Evolutionary conservation across 2,329 filamentous ascomycete genomes (phyloP).

Genomic region (Juglanconis oblonga): DNA sequence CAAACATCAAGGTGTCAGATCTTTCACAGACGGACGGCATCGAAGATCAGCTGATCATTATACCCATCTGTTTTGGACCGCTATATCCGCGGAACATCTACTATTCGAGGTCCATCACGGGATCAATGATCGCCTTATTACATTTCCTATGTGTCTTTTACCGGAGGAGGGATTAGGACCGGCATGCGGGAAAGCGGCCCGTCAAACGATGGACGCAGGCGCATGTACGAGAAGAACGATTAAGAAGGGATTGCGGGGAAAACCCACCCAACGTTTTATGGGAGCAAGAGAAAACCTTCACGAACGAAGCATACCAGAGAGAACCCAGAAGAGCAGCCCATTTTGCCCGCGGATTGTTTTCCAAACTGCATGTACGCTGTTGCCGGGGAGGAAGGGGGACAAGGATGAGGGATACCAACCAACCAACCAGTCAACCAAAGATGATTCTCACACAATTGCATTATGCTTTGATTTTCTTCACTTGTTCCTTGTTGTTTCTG

Average conservation of each 20-base stretch:
- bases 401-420: slow-evolving; percentile 5
- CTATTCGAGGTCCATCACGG: background rate
- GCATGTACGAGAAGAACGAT: background rate
- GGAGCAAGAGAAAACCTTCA: background rate
- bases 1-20: background rate
- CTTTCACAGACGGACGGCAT: background rate
- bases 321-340: background rate
- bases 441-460: background rate
- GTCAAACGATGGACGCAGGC: background rate
- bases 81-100: background rate
- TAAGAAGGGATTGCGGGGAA: background rate
- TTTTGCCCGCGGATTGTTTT: background rate
- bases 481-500: no score
- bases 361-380: slow-evolving; percentile 9
- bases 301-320: slow-evolving; percentile 1
- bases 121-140: background rate
- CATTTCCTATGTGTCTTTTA: background rate
- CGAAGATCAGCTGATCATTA: background rate
- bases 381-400: background rate
- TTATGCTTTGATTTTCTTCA: no score
- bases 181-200: background rate
- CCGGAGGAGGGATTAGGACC: background rate
- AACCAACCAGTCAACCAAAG: slow-evolving; percentile 5
- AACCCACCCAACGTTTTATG: background rate
- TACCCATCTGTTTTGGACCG: background rate